phyloP scores from a whole-genome alignment of 2,329 filamentous ascomycete species.

The Nannizziopsis barbatae region DNA sequence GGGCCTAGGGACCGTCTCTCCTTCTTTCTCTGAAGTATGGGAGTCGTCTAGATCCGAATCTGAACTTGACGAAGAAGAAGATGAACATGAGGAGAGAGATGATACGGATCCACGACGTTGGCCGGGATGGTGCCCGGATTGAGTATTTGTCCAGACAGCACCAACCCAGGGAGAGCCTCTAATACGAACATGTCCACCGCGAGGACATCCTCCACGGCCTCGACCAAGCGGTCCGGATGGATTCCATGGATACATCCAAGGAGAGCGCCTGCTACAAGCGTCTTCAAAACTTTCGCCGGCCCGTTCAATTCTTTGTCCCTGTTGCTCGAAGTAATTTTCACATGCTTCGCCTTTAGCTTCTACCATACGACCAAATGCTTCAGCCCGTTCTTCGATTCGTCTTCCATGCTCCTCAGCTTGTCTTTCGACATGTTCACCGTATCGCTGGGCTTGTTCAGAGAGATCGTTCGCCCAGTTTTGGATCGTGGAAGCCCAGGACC shows the following conservation, averaged over 20 bases:
- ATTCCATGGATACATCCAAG: constrained; percentile 4
- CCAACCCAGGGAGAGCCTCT: background rate
- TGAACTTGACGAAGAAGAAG: constrained; percentile 12
- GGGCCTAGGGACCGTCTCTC: background rate
- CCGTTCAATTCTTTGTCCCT: constrained; percentile 24
- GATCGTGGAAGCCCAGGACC: constrained; percentile 4
- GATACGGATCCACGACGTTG: constrained; percentile 11
- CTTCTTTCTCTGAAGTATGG: background rate
- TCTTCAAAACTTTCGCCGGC: constrained; percentile 15
- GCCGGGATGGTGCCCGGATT: background rate
- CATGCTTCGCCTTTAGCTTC: constrained; percentile 31
- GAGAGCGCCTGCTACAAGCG: constrained; percentile 1
- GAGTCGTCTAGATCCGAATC: background rate
- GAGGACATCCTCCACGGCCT: background rate
- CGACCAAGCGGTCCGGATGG: background rate
- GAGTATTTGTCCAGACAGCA: background rate
- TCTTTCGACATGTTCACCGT: constrained; percentile 29
- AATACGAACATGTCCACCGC: too few species aligned
- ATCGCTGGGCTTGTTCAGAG: constrained; percentile 30
- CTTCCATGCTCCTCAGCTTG: constrained; percentile 28
- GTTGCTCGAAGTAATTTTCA: constrained; percentile 30
- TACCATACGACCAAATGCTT: constrained; percentile 29
- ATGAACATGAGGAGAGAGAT: constrained; percentile 13
- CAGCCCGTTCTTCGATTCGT: constrained; percentile 26
- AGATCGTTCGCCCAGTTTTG: constrained; percentile 27